Base-by-base conservation (phyloP, 106 monocot genomes). In the Dioscorea dumetorum region DNA sequence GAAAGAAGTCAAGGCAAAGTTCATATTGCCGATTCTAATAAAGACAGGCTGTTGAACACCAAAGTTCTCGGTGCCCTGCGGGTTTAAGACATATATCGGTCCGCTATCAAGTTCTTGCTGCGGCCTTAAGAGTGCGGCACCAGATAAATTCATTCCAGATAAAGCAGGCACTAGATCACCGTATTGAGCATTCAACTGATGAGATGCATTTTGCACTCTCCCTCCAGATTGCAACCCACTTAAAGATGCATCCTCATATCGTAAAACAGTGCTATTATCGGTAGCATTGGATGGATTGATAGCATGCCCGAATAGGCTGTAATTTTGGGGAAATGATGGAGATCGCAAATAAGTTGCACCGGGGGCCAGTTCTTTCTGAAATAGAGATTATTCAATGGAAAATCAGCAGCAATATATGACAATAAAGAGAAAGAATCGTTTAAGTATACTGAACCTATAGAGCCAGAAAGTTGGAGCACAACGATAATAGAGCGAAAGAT, bases 121-220 rank as follows among this genome's bases (percentile, higher is more conserved):
- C 67, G 79, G 75, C 50, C 79, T 79, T 31, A 28, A 28, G 69
- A 66, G 34, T 79, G 83, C 18, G 58, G 11, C 48, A 41, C 48
- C 28, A 1, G 85, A 87, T 57, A 99, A 68, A 58, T 68, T 85
- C 72, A 99, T 77, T 13, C 79, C 72, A 22, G 85, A 87, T 56
- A 99, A 75, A 67, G 90, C 67, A 70, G 83, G 67, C 58, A 81
- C n/a, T 20, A 99, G 60, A 77, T 93, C 83, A 68, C 77, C 73
- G 52, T 87, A 67, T 63, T 81, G 74, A 48, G 33, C 59, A 65
- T 32, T 70, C n/a, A n/a, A n/a, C n/a, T n/a, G n/a, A n/a, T n/a
- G n/a, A n/a, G n/a, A n/a, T 22, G 68, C 52, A 58, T 20, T 82
- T 66, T 85, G 82, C 50, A 65, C 48, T 61, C 57, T 74, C n/a